Conservation (phyloP, 805 yeast species). For the Saturnispora serradocipensis region DNA sequence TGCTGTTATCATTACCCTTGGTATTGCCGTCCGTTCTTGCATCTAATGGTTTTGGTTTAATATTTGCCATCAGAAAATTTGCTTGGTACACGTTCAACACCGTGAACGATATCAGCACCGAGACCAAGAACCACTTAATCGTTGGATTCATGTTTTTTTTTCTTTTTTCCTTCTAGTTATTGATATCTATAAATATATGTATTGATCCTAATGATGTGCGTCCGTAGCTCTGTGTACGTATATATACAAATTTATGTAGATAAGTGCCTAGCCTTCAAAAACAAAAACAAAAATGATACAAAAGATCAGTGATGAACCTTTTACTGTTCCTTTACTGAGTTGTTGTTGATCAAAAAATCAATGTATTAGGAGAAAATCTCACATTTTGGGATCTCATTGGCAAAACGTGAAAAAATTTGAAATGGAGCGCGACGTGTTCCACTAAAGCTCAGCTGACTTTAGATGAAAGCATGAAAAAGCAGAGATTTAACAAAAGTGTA, state of each 20-base stretch:
- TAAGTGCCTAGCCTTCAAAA: neutral
- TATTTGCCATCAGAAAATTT: neutral
- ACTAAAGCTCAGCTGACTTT: neutral
- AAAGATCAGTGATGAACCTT: neutral
- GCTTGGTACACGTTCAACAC: constrained; percentile 8
- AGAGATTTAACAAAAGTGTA: too few species aligned
- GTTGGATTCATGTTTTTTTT: neutral
- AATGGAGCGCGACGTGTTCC: neutral
- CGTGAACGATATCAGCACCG: constrained; percentile 8
- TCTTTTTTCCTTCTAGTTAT: neutral
- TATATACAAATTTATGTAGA: too few species aligned
- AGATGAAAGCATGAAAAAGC: too few species aligned
- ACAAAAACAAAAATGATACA: neutral
- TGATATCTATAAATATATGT: neutral
- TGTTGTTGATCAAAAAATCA: neutral
- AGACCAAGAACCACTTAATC: constrained; percentile 5
- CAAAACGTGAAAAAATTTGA: neutral
- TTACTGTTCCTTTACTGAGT: neutral
- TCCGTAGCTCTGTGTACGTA: neutral
- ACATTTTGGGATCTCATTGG: neutral
- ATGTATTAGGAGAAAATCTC: neutral
- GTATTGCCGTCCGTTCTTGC: neutral
- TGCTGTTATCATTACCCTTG: neutral
- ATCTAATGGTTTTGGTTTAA: neutral
- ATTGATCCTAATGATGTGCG: neutral